phyloP scores from a whole-genome alignment of 2,329 filamentous ascomycete species.

The Purpureocillium lavendulum region DNA sequence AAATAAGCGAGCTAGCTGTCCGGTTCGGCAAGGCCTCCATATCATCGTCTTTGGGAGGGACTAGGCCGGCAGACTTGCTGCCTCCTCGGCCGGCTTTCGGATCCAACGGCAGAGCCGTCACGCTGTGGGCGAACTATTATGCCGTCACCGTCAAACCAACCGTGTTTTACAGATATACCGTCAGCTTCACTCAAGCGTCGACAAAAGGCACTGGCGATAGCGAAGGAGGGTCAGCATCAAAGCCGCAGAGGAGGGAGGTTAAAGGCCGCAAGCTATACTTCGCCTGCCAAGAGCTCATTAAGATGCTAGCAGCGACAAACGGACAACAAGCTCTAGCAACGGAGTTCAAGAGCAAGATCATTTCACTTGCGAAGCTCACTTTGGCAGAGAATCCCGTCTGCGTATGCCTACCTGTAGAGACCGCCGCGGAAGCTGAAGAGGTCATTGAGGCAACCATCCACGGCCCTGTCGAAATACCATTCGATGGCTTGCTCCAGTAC shows the following conservation, averaged over 20 bases:
- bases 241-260: no score
- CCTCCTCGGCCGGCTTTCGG: constrained; percentile 43
- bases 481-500: no score
- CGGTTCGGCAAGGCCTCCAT: background rate
- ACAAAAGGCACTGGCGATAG: constrained; percentile 5
- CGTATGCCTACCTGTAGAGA: constrained; percentile 24
- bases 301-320: constrained; percentile 8
- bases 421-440: constrained; percentile 18
- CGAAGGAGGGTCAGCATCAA: no score
- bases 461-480: constrained; percentile 25
- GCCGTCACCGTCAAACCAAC: constrained; percentile 27
- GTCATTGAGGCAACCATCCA: constrained; percentile 32
- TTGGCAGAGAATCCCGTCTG: constrained; percentile 23
- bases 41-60: no score
- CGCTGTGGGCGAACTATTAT: constrained; percentile 49
- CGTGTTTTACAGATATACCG: constrained; percentile 34
- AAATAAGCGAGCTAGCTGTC: constrained; percentile 4
- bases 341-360: constrained; percentile 41
- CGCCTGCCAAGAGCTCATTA: no score
- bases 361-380: constrained; percentile 27
- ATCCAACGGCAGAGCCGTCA: constrained; percentile 28
- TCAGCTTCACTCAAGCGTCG: constrained; percentile 24
- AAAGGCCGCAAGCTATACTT: no score
- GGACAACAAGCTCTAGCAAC: constrained; percentile 33
- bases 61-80: constrained; percentile 19